Base-by-base conservation (phyloP, 768 basidiomycete species). In the Leccinum imitatum region DNA sequence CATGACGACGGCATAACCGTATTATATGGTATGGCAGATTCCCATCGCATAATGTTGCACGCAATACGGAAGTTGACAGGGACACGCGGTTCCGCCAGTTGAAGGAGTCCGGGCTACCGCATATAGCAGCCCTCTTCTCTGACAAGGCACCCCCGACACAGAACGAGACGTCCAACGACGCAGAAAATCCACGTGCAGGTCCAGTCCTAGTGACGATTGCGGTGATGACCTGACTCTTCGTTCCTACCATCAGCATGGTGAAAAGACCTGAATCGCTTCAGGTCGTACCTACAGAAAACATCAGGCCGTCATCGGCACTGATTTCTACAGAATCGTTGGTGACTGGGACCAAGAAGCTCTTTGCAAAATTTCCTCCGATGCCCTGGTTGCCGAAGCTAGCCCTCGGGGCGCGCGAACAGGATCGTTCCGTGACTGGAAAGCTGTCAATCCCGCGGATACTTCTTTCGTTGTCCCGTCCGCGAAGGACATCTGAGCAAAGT, bases 121-220 rank as follows among this genome's bases (percentile, higher is more conserved):
- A 39, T 25, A 57, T 57, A 7, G 52, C 37, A 19, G 53, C 56
- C 70, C 60, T 65, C 44, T 60, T 61, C 0, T 47, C 17, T n/a
- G 31, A 58, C 19, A 17, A 9, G 15, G 44, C 3, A 2, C 47
- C 10, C 19, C 0, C 6, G 19, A 59, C 9, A 14, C 30, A 55
- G 23, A 6, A 35, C 5, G 4, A 19, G 11, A 53, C 0, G 0
- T 6, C 35, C 50, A 61, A 17, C 8, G 54, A 59, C 4, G 15
- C 54, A 9, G 53, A 51, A 25, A 61, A 63, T 2, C 19, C 56
- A 30, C 58, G 70, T 17, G 56, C 56, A 27, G 31, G 23, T 14
- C 63, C 63, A n/a, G 58, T 69, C 44, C 63, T 47, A 13, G 60
- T 60, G 21, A 71, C 7, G 53, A 56, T 14, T 14, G 51, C 52